phyloP scores from a whole-genome alignment of 805 yeast genomes.

The Myxozyma neglecta region DNA sequence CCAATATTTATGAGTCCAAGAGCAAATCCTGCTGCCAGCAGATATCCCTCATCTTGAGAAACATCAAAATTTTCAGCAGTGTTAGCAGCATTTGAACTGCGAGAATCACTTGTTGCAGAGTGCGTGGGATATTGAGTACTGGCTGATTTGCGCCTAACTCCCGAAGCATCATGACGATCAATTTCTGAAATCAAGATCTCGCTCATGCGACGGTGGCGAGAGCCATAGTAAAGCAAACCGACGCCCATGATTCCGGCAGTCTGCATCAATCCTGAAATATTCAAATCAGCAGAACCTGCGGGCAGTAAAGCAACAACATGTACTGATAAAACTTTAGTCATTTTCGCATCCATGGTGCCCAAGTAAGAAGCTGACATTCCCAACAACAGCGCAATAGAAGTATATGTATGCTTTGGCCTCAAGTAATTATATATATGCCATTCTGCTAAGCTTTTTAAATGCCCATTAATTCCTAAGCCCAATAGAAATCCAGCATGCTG shows the following conservation, averaged over 20 bases:
- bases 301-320: conserved; percentile 92
- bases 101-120: not conserved
- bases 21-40: conserved; percentile 85
- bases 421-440: conserved; percentile 95
- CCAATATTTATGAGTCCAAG: conserved; percentile 84
- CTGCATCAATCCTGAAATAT: conserved; percentile 79
- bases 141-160: not conserved
- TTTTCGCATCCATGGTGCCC: conserved; percentile 80
- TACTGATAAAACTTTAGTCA: conserved; percentile 87
- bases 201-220: conserved; percentile 84
- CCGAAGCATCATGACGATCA: conserved; percentile 24
- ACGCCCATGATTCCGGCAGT: conserved; percentile 89
- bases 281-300: conserved; percentile 82
- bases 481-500: conserved; percentile 94
- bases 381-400: conserved; percentile 80
- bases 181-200: conserved; percentile 74
- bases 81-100: not conserved
- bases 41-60: conserved; percentile 64
- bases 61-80: conserved; percentile 35
- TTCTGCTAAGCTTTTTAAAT: conserved; percentile 76
- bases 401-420: conserved; percentile 81
- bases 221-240: conserved; percentile 75
- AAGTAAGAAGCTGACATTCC: conserved; percentile 90
- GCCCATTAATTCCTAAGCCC: conserved; percentile 91
- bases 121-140: not conserved